Percentiles rank a stretch among this genome's conserved stretches.
Conservation (phyloP, 2,329 filamentous ascomycete genomes). For the Verruconis gallopava region DNA sequence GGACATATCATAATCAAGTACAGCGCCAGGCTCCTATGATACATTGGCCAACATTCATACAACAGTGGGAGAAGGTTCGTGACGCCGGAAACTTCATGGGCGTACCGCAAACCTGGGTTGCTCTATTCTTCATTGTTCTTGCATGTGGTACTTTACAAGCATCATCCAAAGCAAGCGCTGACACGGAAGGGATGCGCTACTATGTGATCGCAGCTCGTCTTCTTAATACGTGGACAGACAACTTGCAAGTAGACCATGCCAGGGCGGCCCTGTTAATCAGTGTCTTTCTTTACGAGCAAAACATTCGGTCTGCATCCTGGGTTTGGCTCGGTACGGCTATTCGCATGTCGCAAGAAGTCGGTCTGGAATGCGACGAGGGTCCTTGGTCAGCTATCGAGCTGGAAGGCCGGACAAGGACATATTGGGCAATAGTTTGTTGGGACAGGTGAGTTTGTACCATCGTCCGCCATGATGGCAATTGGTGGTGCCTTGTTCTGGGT, state of each 20-base stretch:
- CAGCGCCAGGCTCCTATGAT: constrained; percentile 75
- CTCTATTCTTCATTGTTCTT: constrained; percentile 70
- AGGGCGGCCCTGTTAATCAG: constrained; percentile 60
- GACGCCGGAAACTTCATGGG: constrained; percentile 46
- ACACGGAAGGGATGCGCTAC: constrained; percentile 47
- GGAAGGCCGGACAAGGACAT: constrained; percentile 76
- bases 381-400: constrained; percentile 62
- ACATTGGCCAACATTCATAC: constrained; percentile 75
- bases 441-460: constrained; percentile 50
- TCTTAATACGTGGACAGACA: constrained; percentile 72
- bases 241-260: constrained; percentile 62
- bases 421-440: constrained; percentile 89
- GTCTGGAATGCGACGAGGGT: constrained; percentile 62
- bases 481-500: background rate
- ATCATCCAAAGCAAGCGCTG: constrained; percentile 29
- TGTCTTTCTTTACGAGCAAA: constrained; percentile 73
- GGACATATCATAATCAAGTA: constrained; percentile 61
- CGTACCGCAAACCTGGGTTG: constrained; percentile 56
- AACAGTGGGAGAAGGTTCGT: constrained; percentile 67
- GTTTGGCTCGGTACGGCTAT: constrained; percentile 73
- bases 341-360: constrained; percentile 69
- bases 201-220: constrained; percentile 57
- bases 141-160: constrained; percentile 71
- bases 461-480: background rate
- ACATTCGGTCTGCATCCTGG: constrained; percentile 74